Evolutionary conservation across 352 stramenopile species (phyloP).

Genomic region (Pythium dissimile): DNA sequence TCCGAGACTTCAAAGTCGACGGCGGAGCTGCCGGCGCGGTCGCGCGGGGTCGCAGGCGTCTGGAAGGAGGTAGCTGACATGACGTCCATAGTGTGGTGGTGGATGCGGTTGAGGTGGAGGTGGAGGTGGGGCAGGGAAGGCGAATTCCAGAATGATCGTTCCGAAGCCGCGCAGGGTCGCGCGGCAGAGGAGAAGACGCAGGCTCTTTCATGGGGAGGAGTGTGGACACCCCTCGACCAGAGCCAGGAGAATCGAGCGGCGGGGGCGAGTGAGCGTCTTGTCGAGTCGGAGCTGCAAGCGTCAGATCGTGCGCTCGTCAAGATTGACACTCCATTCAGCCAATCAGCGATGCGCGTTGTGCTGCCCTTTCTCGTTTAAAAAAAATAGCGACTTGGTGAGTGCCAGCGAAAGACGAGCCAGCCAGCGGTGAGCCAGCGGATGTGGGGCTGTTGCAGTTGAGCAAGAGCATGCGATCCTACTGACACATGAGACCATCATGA

Average conservation of each 20-base stretch:
- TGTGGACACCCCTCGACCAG: slow-evolving; percentile 9
- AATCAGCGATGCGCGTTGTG: neutral
- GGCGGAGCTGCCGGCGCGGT: slow-evolving; percentile 36
- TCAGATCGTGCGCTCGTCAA: slow-evolving; percentile 6
- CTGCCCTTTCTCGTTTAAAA: neutral
- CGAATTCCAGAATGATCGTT: slow-evolving; percentile 25
- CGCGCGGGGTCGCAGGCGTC: slow-evolving; percentile 14
- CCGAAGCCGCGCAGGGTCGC: neutral
- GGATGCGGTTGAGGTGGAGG: neutral
- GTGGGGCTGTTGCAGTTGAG: slow-evolving; percentile 2
- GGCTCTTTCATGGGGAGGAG: neutral
- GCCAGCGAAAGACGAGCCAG: neutral
- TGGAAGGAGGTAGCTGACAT: slow-evolving; percentile 3
- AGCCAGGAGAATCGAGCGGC: neutral
- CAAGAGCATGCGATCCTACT: no score
- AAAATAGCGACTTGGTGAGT: neutral
- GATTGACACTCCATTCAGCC: neutral
- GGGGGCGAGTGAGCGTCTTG: neutral
- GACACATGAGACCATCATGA: no score
- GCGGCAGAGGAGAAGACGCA: no score
- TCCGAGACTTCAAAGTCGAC: slow-evolving; percentile 78
- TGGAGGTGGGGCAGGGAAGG: slow-evolving; percentile 8
- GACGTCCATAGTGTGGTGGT: slow-evolving; percentile 10
- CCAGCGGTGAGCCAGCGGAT: no score
- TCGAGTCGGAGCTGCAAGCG: slow-evolving; percentile 11